A percentile compares a stretch with the other conserved stretches of the same genome.
Conservation (phyloP, 2,329 filamentous ascomycete species). For the Xylariaceae sp. region DNA sequence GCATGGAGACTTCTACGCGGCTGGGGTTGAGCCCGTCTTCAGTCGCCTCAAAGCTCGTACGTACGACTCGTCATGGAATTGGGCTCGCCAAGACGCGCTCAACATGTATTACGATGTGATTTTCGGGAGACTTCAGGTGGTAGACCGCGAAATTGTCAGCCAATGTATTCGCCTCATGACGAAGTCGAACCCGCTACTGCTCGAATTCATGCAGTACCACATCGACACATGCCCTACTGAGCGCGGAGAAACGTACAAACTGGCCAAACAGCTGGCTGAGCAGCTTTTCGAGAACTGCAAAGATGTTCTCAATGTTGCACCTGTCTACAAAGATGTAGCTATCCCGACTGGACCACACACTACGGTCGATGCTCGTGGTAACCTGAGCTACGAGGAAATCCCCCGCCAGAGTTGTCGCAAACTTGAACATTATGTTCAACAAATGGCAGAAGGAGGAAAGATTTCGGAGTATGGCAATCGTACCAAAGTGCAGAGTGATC, state of each 20-base stretch:
- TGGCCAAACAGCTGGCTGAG: slow-evolving; percentile 91
- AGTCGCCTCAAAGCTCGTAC: slow-evolving; percentile 89
- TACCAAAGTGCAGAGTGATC: slow-evolving; percentile 94
- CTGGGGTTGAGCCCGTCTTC: slow-evolving; percentile 92
- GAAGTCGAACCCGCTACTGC: slow-evolving; percentile 87
- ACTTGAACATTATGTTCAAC: slow-evolving; percentile 95
- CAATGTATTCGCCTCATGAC: slow-evolving; percentile 99
- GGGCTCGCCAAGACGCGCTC: slow-evolving; percentile 94
- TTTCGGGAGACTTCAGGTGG: slow-evolving; percentile 85
- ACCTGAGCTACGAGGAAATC: slow-evolving; percentile 86
- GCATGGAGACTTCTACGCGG: slow-evolving; percentile 93
- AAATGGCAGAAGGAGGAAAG: slow-evolving; percentile 98
- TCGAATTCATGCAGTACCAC: slow-evolving; percentile 99
- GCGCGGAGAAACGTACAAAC: slow-evolving; percentile 92
- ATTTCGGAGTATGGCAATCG: slow-evolving; percentile 98
- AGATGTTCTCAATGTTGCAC: slow-evolving; percentile 77
- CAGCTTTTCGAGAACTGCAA: slow-evolving; percentile 97
- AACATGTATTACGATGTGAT: slow-evolving; percentile 99
- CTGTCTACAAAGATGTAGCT: slow-evolving; percentile 93
- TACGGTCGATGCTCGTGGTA: slow-evolving; percentile 86
- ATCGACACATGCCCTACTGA: slow-evolving; percentile 98
- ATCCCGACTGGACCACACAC: slow-evolving; percentile 89
- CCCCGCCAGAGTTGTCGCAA: slow-evolving; percentile 88
- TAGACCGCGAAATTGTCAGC: slow-evolving; percentile 97
- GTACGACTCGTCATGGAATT: slow-evolving; percentile 99